phyloP scores from a whole-genome alignment of 2,329 filamentous ascomycete genomes.

The Balansia obtecta region DNA sequence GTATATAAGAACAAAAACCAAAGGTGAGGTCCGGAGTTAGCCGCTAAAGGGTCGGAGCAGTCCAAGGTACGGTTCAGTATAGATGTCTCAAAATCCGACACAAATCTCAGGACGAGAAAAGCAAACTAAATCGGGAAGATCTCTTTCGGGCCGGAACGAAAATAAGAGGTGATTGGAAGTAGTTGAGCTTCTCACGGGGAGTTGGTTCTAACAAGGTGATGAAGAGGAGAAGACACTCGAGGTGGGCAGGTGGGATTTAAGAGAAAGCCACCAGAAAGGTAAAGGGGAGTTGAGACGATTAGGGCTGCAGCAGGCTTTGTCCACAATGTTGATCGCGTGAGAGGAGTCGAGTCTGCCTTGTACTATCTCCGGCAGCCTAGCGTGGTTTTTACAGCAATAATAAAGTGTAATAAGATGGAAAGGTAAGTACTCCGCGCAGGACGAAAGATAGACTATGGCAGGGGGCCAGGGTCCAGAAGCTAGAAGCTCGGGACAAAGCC shows the following conservation, averaged over 20 bases:
- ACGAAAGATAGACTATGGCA: neutral
- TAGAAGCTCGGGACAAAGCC: neutral
- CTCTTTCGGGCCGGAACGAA: neutral
- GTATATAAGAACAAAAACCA: neutral
- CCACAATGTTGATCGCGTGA: neutral
- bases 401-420: neutral
- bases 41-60: too few relatives aligned
- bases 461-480: conserved; percentile 1
- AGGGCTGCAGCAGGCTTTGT: neutral
- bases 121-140: neutral
- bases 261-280: neutral
- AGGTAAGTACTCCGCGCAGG: neutral
- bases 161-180: neutral
- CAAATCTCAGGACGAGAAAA: neutral
- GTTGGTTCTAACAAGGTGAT: neutral
- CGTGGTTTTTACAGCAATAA: neutral
- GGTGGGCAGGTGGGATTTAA: conserved; percentile 1
- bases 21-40: neutral
- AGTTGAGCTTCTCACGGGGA: neutral
- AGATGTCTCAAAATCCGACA: neutral
- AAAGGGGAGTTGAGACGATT: neutral
- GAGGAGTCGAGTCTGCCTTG: neutral
- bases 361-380: neutral
- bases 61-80: neutral
- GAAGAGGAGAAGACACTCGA: neutral